A percentile compares a stretch with the other conserved stretches of the same genome.
Conservation (phyloP, 78 protist species). For the Chrysochromulina tobinii region DNA sequence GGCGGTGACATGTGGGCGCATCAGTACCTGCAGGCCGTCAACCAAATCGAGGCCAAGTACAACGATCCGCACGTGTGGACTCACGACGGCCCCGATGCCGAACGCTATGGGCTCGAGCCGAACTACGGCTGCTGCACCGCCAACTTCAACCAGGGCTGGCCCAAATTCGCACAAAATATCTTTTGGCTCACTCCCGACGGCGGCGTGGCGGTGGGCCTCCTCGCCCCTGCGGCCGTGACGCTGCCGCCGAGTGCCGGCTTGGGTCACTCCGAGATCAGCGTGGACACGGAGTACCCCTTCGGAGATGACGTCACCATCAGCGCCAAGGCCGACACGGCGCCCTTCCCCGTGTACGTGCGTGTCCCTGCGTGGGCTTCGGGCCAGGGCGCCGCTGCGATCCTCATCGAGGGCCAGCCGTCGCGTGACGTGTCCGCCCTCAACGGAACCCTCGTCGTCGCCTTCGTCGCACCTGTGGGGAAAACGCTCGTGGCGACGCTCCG, state of each 20-base stretch:
- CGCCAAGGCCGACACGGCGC: not conserved
- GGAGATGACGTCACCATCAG: constrained; percentile 9
- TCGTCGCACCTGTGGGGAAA: not conserved
- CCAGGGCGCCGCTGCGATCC: not conserved
- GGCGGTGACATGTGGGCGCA: constrained; percentile 63
- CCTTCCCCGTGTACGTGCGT: constrained; percentile 11
- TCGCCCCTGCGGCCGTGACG: constrained; percentile 36
- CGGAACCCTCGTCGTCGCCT: not conserved
- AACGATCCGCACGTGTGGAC: constrained; percentile 45
- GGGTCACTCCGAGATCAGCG: not conserved
- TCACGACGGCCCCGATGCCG: constrained; percentile 23
- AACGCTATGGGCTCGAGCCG: constrained; percentile 45
- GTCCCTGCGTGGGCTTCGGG: constrained; percentile 45
- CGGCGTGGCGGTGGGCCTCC: not conserved
- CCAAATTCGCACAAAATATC: constrained; percentile 7
- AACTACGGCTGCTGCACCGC: constrained; percentile 67
- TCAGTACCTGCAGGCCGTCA: constrained; percentile 51
- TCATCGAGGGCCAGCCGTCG: no score
- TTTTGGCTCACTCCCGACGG: not conserved
- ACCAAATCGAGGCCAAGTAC: constrained; percentile 37
- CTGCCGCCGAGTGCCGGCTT: no score
- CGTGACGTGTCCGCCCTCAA: not conserved
- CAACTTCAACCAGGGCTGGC: constrained; percentile 51
- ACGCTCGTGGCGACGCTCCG: no score
- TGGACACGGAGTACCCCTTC: constrained; percentile 49